Base-by-base conservation (phyloP, 148 eudicot genomes). In the Fagopyrum homotropicum region DNA sequence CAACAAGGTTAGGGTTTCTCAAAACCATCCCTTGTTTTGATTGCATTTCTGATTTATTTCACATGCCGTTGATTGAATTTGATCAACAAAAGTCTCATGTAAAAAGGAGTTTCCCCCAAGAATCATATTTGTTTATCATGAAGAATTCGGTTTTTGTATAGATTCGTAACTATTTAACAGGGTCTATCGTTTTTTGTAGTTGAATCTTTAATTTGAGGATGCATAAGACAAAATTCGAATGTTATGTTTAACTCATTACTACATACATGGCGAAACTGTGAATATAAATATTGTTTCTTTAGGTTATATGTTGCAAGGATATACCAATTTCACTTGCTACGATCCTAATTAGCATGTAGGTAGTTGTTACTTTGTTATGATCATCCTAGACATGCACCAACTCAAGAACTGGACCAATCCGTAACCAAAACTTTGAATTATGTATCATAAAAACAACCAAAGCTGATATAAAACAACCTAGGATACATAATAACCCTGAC, bases 1-100 rank as follows among this genome's bases (percentile, higher is more conserved):
- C 30, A 91, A 89, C 80, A 89, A 89, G 96, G 96, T 75, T 72
- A n/a, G 76, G 69, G 46, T 69, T 57, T 55, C 16, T 40, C 50
- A 7, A 2, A 59, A 48, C 71, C 54, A 9, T 52, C 4, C 9
- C 7, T 52, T 6, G 3, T 49, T 12, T 15, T 50, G 16, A 17
- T 73, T 15, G 9, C n/a, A 4, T 40, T 35, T 40, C 46, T 68
- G 22, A 35, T 35, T 68, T 6, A 68, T 19, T 57, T 57, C 29
- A 19, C 22, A 26, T 57, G 63, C 29, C 29, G 29, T 8, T 55
- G n/a, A 55, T 5, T 15, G 59, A 5, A 12, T 54, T 54, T 56
- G 61, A 55, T 55, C 3, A 1, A 55, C 7, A 55, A 5, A 55
- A n/a, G 5, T 15, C 59, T n/a, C 6, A 51, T 51, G 55, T 51